These are phyloP conservation scores for Fomitopsis schrenkii DNA, from an alignment of 1,284 basidiomycete species.

Conservation along the genomic window DNA sequence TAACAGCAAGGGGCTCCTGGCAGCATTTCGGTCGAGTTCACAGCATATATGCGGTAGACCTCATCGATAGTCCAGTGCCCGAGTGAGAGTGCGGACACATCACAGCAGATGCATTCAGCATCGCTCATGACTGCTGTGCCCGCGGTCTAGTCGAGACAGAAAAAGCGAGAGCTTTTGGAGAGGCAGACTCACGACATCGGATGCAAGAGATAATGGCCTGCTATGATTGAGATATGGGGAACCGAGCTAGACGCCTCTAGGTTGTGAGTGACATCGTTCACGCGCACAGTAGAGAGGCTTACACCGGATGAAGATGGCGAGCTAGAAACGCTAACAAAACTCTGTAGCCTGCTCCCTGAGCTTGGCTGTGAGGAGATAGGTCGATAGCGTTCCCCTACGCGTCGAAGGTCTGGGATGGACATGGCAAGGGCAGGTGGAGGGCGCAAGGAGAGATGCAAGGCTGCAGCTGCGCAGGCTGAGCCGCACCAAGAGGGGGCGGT, in stretches of 20 bases:
- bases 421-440: conserved; percentile 3
- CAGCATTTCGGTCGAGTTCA: too few relatives aligned
- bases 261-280: background rate
- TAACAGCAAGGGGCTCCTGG: too few relatives aligned
- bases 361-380: conserved; percentile 4
- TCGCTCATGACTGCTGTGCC: too few relatives aligned
- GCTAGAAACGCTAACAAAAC: conserved; percentile 16
- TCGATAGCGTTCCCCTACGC: conserved; percentile 6
- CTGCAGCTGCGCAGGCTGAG: conserved; percentile 7
- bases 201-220: conserved; percentile 27
- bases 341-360: conserved; percentile 9
- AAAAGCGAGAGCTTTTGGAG: too few relatives aligned
- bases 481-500: conserved; percentile 8
- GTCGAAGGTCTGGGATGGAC: conserved; percentile 8
- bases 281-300: conserved; percentile 1
- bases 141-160: too few relatives aligned
- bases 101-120: too few relatives aligned
- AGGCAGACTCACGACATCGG: conserved; percentile 12
- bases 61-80: too few relatives aligned
- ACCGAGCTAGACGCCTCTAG: conserved; percentile 14
- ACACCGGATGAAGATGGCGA: conserved; percentile 20
- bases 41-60: too few relatives aligned
- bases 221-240: conserved; percentile 25
- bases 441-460: conserved; percentile 3
- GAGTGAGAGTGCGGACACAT: too few relatives aligned